Conservation (phyloP, 306 rosid genomes). For the Hippophae rhamnoides region DNA sequence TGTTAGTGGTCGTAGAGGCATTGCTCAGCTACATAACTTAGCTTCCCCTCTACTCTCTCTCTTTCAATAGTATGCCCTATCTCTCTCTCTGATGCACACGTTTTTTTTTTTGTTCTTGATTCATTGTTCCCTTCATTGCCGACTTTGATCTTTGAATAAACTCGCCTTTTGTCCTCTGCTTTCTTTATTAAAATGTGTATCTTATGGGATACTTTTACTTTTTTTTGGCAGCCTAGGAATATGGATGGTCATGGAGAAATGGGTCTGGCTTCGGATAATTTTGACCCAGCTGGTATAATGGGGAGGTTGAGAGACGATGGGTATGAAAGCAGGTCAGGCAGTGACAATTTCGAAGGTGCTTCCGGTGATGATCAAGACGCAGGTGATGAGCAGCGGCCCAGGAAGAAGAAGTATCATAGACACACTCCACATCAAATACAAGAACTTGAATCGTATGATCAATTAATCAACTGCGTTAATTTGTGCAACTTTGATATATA, state of each 20-base stretch:
- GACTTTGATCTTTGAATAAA: not conserved
- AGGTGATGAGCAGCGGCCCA: conserved; percentile 33
- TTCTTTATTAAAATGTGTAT: not conserved
- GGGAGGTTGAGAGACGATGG: conserved; percentile 65
- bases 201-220: conserved; percentile 5
- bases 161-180: conserved; percentile 5
- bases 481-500: not conserved
- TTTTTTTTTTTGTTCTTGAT: not conserved
- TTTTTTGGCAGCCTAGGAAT: conserved; percentile 36
- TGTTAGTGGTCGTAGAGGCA: conserved; percentile 16
- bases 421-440: conserved; percentile 81
- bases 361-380: conserved; percentile 78
- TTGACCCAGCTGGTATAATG: conserved; percentile 32
- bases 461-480: conserved; percentile 1
- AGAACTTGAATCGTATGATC: conserved; percentile 67
- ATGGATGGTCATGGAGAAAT: conserved; percentile 59
- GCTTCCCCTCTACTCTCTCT: conserved; percentile 27
- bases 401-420: conserved; percentile 80
- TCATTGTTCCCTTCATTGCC: conserved; percentile 2
- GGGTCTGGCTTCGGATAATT: conserved; percentile 46
- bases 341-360: conserved; percentile 64
- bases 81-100: not conserved
- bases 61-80: conserved; percentile 36
- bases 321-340: conserved; percentile 78
- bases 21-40: conserved; percentile 24